Conservation (phyloP, 2,329 filamentous ascomycete species). For the Fusarium verrucosum region DNA sequence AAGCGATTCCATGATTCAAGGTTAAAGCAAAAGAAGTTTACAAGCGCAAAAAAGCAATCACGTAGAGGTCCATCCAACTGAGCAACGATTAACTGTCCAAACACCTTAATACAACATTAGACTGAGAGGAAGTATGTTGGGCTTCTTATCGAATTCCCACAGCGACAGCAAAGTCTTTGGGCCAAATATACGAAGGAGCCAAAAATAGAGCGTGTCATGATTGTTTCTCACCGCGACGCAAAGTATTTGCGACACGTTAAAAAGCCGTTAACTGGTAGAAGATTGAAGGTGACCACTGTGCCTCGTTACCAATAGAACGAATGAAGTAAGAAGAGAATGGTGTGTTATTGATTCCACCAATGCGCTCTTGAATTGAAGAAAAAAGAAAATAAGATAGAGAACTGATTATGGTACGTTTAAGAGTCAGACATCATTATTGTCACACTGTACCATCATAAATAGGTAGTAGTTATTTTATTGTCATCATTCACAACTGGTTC, state of each 20-base stretch:
- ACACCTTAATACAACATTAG: no score
- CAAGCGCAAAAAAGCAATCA: slow-evolving; percentile 60
- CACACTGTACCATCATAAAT: slow-evolving; percentile 2
- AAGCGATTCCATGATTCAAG: slow-evolving; percentile 57
- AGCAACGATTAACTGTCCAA: background rate
- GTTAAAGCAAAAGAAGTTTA: slow-evolving; percentile 59
- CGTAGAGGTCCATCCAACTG: slow-evolving; percentile 51
- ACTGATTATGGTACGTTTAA: background rate
- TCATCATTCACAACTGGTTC: background rate
- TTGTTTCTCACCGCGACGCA: no score
- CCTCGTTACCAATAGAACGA: background rate
- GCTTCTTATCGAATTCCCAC: background rate
- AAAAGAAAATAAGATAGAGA: background rate
- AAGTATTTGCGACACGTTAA: no score
- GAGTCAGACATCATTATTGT: slow-evolving; percentile 7
- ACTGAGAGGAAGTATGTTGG: background rate
- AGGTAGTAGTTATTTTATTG: background rate
- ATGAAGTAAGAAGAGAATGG: background rate
- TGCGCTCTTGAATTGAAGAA: background rate
- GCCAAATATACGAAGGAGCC: background rate
- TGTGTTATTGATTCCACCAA: background rate
- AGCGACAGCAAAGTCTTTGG: background rate
- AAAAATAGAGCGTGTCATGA: background rate
- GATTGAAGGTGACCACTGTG: background rate
- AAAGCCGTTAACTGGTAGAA: no score